Base-by-base conservation (phyloP, 306 rosid genomes). In the Ochetophila trinervis region DNA sequence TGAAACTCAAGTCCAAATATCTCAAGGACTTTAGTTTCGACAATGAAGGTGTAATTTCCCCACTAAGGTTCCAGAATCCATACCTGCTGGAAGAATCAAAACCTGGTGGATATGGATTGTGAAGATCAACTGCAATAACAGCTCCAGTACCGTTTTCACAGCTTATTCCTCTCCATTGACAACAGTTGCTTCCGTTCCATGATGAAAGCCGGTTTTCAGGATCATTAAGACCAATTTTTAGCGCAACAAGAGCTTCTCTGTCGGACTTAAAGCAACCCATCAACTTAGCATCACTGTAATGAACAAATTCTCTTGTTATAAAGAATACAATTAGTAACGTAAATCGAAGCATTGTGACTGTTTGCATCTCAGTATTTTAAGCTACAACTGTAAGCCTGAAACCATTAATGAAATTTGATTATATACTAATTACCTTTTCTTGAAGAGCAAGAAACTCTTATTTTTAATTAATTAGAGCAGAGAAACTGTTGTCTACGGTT, bases 1-100 rank as follows among this genome's bases (percentile, higher is more conserved):
- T 85, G 47, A 24, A 74, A 53, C 90, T 82, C 72, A 72, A 69
- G 75, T 85, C 82, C 59, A 85, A 69, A 72, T 69, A 44, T 21
- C 60, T 57, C 52, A 79, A 47, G 6, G 85, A 82, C 68, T 66
- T 21, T 7, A 79, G 82, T 17, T 65, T 75, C 57, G 63, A 58
- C 72, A 82, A 24, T 40, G 45, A 40, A 10, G 45, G 45, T 40
- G 12, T 40, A 40, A 40, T 40, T 40, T 40, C 78, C 12, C 82
- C 87, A 63, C 82, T 71, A 16, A 79, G 51, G 65, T 68, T 78
- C 74, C 74, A 60, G 47, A 63, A 52, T 40, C 60, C 79, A 27
- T 74, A 54, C 71, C 68, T 65, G 23, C 8, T 7, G 3, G 70
- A 11, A 69, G 78, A 63, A 67, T 9, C 47, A 40, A 17, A 17